Base-by-base conservation (phyloP, 345 rosid genomes). In the Passiflora organensis region DNA sequence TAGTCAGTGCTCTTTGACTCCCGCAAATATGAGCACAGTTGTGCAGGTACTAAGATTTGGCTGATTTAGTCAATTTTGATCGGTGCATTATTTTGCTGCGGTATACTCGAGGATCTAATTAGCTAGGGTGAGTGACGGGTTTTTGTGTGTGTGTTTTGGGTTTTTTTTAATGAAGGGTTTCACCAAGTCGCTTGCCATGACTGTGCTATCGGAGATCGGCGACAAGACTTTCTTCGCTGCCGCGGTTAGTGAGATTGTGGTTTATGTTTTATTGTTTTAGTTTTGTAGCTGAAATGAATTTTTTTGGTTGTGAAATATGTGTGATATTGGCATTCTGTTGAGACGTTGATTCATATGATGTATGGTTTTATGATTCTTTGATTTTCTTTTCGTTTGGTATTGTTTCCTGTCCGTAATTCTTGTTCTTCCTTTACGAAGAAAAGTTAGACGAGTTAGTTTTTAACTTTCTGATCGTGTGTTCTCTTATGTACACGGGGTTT, bases 191-290 rank as follows among this genome's bases (percentile, higher is more conserved):
- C 81, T 93, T 24, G 99, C 94, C 46, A 86, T 93, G 94, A 93
- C 99, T 16, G 83, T 93, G 59, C 76, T 89, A 0, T 93, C 99
- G 13, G 96, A 93, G 83, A 93, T 93, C 65, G 99, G 99, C 25
- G 99, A 93, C 77, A 93, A 89, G 83, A 93, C 99, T 25, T 93
- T 93, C 56, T 82, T 93, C 65, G 99, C 99, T 23, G 99, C 99
- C 13, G 96, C 99, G 65, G 99, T 89, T 51, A 71, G 34, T 28
- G 8, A 8, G 5, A 2, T 8, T 28, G 34, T 28, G 34, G 34
- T 47, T 47, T 21, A 18, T 44, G 22, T n/a, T 10, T 48, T n/a
- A n/a, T n/a, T n/a, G n/a, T n/a, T n/a, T n/a, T n/a, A n/a, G n/a
- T n/a, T 13, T 5, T 48, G 17, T 2, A 10, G 13, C 16, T 15